These are phyloP conservation scores for Aspergillus ibericus DNA, from an alignment of 2,329 filamentous ascomycete genomes.

Conservation along the genomic window DNA sequence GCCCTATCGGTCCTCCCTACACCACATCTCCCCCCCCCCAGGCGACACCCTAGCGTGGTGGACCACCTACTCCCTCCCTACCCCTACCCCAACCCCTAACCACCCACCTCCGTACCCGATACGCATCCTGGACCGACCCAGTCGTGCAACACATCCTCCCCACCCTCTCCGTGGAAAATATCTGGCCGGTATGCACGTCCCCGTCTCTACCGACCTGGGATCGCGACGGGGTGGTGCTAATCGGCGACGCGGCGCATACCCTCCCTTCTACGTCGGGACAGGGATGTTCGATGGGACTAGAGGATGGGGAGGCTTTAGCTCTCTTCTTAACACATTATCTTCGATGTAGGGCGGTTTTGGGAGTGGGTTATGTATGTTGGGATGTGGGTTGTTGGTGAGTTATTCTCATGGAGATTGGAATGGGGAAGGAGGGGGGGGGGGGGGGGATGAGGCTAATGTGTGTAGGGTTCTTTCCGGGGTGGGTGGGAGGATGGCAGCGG, in stretches of 20 bases:
- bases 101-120: constrained; percentile 42
- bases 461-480: constrained; percentile 25
- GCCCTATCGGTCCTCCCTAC: constrained; percentile 25
- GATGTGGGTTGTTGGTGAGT: constrained; percentile 39
- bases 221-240: constrained; percentile 50
- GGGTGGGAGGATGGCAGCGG: constrained; percentile 17
- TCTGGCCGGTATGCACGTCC: constrained; percentile 53
- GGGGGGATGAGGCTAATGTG: neutral
- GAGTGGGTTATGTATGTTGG: constrained; percentile 42
- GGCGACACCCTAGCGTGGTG: constrained; percentile 45
- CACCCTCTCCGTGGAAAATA: constrained; percentile 40
- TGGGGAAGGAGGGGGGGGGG: too few species aligned
- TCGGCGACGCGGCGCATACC: constrained; percentile 61
- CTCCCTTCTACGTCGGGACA: constrained; percentile 56
- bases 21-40: constrained; percentile 27
- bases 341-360: constrained; percentile 31
- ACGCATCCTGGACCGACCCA: constrained; percentile 49
- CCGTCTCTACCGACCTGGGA: constrained; percentile 51
- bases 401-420: too few species aligned
- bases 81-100: constrained; percentile 30
- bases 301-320: constrained; percentile 53
- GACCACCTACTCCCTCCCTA: constrained; percentile 45
- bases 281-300: constrained; percentile 57
- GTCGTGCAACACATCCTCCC: constrained; percentile 44
- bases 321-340: constrained; percentile 42